Base-by-base conservation (phyloP, 2,329 filamentous ascomycete genomes). In the Talaromyces sp. region DNA sequence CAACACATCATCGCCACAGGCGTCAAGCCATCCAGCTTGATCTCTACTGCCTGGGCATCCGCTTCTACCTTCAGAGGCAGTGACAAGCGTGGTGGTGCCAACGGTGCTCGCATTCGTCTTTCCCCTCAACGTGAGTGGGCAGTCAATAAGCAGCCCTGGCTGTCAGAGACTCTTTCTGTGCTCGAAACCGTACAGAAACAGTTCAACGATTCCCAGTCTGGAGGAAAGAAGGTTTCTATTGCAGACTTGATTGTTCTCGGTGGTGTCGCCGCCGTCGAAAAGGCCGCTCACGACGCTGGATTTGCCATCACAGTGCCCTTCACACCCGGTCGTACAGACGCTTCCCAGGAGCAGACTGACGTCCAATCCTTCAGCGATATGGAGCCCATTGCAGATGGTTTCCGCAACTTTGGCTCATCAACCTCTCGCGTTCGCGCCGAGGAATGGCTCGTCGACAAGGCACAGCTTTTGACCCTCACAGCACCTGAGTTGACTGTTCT, bases 51-150 rank as follows among this genome's bases (percentile, higher is more conserved):
- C 27, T 92, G 88, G 86, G 87, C 87, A 1, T 86, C 89, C 0
- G 89, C 89, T 27, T 89, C 89, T 2, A 89, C 88, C 35, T 92
- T 89, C 87, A 89, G 89, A 67, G 85, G 87, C 70, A 85, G 87
- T 70, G 90, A 93, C 82, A 93, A 93, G 86, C 90, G 90, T 69
- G 90, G 90, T 70, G 90, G 90, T 73, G 90, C 90, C 79, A 93
- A 93, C 72, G 90, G 90, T 71, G 90, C 86, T 14, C 90, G 90
- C 71, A 91, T 93, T 72, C 88, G 89, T 39, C 88, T 93, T 11
- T 81, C 84, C 67, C 90, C 90, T 27, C 88, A 90, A 80, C 87
- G 87, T 71, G 81, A 86, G 76, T 93, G 90, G 90, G 79, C 86
- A 73, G 84, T 88, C 74, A 93, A 93, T 85, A 90, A 91, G 82